These are phyloP conservation scores for Hymenoscyphus infarciens DNA, from an alignment of 2,329 filamentous ascomycete genomes.

Conservation along the genomic window DNA sequence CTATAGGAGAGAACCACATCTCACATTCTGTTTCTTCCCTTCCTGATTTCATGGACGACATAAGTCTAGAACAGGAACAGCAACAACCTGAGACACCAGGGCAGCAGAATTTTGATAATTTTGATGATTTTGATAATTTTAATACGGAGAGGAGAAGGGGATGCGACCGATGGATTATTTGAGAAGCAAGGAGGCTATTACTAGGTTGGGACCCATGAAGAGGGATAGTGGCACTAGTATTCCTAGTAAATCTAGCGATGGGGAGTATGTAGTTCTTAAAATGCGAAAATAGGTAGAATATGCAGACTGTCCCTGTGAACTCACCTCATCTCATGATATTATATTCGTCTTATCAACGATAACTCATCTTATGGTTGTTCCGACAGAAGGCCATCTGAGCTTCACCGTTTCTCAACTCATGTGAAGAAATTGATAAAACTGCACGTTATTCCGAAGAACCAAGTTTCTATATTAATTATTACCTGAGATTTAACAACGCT, in stretches of 20 bases:
- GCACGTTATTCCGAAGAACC: no score
- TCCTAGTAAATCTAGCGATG: neutral
- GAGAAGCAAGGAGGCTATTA: neutral
- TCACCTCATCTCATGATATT: neutral
- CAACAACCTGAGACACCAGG: neutral
- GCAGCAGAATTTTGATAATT: neutral
- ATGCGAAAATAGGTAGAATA: neutral
- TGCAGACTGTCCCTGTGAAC: neutral
- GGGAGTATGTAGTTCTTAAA: neutral
- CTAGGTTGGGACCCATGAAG: neutral
- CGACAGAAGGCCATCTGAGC: no score
- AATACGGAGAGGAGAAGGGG: no score
- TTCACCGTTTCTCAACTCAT: no score
- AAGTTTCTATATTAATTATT: no score
- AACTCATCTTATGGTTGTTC: no score
- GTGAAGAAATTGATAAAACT: no score
- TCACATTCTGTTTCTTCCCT: neutral
- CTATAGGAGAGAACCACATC: neutral
- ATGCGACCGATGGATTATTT: neutral
- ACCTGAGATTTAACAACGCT: no score
- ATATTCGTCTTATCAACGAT: no score
- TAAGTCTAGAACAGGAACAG: neutral
- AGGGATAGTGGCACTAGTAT: neutral
- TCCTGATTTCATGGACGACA: neutral
- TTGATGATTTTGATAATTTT: neutral